Evolutionary conservation across 345 rosid genomes (phyloP), one percentile per base, ranked within the genome.

Genomic region (Carallia pectinifolia): DNA sequence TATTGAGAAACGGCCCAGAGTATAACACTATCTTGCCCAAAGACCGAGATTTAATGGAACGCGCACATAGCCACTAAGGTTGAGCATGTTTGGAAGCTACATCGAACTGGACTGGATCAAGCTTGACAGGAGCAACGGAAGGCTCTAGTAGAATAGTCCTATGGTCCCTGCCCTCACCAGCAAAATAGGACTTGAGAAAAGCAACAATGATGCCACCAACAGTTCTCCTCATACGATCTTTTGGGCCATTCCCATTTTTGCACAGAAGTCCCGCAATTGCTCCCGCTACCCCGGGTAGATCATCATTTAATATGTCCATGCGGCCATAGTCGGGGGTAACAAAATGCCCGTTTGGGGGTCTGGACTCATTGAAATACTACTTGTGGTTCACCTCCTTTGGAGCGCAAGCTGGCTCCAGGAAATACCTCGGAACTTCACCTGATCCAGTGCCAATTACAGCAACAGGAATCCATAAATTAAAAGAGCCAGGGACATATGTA

Each of bases 131-230:
- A 55, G 83, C 77, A 29, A 74, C 58, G 1, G 58, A 53, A 64
- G 80, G 80, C 0, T 81, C 62, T 7, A 37, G 39, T 58, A 79
- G 29, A 4, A 82, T 79, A 0, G 34, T 38, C 47, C n/a, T 1
- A 6, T 79, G 74, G 40, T 68, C 85, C 10, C 7, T 61, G 27
- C 18, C 17, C 5, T 66, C 27, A 12, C 72, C 82, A 0, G 61
- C 7, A 5, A 77, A 75, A 65, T 36, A 68, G 3, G 67, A 73
- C 36, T 81, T 69, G 19, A 82, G 52, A 64, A 81, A 81, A 7
- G 85, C 89, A 31, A 81, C 86, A 7, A 64, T 53, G 8, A 82
- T 68, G 18, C 89, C 89, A 1, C 85, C 79, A 0, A 71, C 68
- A 56, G 76, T 70, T 66, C 72, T 77, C 60, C 85, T 83, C 80